These are phyloP conservation scores for Blastomyces parvus DNA, from an alignment of 2,329 filamentous ascomycete genomes.

Conservation along the genomic window DNA sequence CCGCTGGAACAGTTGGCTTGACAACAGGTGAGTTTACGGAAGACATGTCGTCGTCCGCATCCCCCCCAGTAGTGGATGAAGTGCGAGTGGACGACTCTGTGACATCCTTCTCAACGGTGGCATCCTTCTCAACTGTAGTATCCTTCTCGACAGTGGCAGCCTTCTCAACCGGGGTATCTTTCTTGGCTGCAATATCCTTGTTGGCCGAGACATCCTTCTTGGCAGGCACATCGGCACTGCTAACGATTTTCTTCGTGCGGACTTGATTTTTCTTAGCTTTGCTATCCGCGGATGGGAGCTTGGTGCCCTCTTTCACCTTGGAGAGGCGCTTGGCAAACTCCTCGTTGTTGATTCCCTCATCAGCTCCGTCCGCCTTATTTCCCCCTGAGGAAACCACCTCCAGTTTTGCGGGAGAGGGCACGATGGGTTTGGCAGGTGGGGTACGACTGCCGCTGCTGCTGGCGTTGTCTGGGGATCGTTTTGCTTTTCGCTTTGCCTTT, in stretches of 20 bases:
- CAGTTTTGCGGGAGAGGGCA: slow-evolving; percentile 21
- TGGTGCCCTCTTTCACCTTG: slow-evolving; percentile 60
- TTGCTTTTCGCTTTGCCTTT: slow-evolving; percentile 36
- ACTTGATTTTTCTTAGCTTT: slow-evolving; percentile 56
- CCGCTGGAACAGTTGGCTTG: slow-evolving; percentile 31
- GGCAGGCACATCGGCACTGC: background rate
- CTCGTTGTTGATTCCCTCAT: slow-evolving; percentile 57
- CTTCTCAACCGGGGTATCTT: too few species aligned
- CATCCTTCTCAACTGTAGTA: too few species aligned
- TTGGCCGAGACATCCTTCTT: slow-evolving; percentile 23
- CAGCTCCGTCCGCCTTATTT: slow-evolving; percentile 27
- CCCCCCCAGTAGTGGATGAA: slow-evolving; percentile 62
- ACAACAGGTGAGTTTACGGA: slow-evolving; percentile 56
- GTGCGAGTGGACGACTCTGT: slow-evolving; percentile 43
- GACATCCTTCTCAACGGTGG: slow-evolving; percentile 21
- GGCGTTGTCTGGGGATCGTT: slow-evolving; percentile 25
- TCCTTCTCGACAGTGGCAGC: too few species aligned
- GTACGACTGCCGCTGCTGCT: slow-evolving; percentile 20
- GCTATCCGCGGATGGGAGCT: slow-evolving; percentile 37
- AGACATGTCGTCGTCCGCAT: slow-evolving; percentile 74
- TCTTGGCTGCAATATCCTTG: too few species aligned
- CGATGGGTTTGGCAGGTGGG: slow-evolving; percentile 20
- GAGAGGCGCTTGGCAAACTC: slow-evolving; percentile 69
- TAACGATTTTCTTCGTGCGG: slow-evolving; percentile 33
- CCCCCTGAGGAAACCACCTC: slow-evolving; percentile 12